phyloP scores from a whole-genome alignment of 441 rosid species.

The Geranium incanum region DNA sequence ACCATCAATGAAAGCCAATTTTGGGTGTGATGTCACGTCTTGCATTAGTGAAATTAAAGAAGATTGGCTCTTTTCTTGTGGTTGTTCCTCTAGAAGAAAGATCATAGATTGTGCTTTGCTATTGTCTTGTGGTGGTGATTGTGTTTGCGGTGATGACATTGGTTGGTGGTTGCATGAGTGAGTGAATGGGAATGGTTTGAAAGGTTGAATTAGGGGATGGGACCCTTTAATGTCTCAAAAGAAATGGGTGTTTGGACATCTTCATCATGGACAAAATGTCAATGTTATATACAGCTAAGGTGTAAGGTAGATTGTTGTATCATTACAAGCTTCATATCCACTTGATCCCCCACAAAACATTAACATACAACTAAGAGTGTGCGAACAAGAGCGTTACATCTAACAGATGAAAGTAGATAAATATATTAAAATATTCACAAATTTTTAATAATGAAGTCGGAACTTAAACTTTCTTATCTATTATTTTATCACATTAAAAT shows the following conservation, averaged over 20 bases:
- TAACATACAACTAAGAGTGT: no score
- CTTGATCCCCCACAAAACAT: neutral
- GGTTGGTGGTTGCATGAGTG: conserved; percentile 21
- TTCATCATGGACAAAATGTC: conserved; percentile 27
- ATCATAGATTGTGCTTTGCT: neutral
- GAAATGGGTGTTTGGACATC: conserved; percentile 27
- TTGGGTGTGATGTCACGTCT: neutral
- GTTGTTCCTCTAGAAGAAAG: neutral
- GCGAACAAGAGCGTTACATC: no score
- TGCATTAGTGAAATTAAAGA: neutral
- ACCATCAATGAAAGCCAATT: neutral
- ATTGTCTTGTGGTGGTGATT: neutral
- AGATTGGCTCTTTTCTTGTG: neutral
- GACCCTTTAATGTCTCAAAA: conserved; percentile 11
- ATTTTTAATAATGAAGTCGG: no score
- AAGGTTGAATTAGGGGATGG: neutral
- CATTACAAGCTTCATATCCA: neutral
- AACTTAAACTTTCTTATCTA: no score
- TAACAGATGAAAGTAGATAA: no score
- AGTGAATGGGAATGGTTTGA: neutral
- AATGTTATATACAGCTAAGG: conserved; percentile 25
- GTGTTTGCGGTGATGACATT: neutral
- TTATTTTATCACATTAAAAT: no score
- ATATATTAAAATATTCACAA: no score
- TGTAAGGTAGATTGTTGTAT: conserved; percentile 2